These are phyloP conservation scores for Lathyrus sativus DNA, from an alignment of 306 rosid genomes.

Conservation along the genomic window DNA sequence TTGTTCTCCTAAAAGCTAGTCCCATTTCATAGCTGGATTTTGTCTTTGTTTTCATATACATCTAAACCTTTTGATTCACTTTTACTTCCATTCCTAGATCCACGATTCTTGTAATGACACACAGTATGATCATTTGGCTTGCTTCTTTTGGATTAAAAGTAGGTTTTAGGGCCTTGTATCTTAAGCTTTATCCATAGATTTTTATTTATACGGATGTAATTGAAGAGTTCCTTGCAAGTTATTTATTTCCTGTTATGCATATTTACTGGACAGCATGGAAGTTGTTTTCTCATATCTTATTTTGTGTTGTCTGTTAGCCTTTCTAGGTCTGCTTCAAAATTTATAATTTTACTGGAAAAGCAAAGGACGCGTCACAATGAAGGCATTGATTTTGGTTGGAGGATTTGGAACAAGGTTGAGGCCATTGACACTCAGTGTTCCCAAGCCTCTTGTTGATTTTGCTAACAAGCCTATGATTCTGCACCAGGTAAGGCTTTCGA, in stretches of 20 bases:
- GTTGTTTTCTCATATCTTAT: slow-evolving; percentile 27
- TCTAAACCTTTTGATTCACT: slow-evolving; percentile 26
- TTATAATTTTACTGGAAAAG: slow-evolving; percentile 45
- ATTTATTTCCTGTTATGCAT: slow-evolving; percentile 24
- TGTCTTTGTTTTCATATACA: slow-evolving; percentile 32
- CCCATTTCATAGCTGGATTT: slow-evolving; percentile 44
- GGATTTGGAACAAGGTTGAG: slow-evolving; percentile 99
- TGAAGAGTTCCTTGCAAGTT: slow-evolving; percentile 29
- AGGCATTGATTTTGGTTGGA: slow-evolving; percentile 98
- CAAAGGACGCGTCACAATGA: slow-evolving; percentile 63
- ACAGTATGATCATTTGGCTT: slow-evolving; percentile 21
- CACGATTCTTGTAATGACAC: slow-evolving; percentile 33
- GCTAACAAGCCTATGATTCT: slow-evolving; percentile 99
- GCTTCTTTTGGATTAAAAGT: slow-evolving; percentile 20
- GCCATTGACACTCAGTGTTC: slow-evolving; percentile 98
- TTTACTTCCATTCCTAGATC: slow-evolving; percentile 24
- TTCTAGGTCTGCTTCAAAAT: slow-evolving; percentile 32
- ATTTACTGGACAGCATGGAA: slow-evolving; percentile 32
- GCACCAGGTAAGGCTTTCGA: slow-evolving; percentile 75
- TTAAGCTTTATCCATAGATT: slow-evolving; percentile 31
- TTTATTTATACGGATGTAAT: slow-evolving; percentile 22
- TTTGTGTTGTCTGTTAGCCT: slow-evolving; percentile 27
- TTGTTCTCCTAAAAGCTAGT: slow-evolving; percentile 39
- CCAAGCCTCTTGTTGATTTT: slow-evolving; percentile 99
- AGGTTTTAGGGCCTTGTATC: slow-evolving; percentile 17